These are phyloP conservation scores for Teratosphaeria destructans DNA, from an alignment of 2,329 filamentous ascomycete genomes.

Conservation along the genomic window DNA sequence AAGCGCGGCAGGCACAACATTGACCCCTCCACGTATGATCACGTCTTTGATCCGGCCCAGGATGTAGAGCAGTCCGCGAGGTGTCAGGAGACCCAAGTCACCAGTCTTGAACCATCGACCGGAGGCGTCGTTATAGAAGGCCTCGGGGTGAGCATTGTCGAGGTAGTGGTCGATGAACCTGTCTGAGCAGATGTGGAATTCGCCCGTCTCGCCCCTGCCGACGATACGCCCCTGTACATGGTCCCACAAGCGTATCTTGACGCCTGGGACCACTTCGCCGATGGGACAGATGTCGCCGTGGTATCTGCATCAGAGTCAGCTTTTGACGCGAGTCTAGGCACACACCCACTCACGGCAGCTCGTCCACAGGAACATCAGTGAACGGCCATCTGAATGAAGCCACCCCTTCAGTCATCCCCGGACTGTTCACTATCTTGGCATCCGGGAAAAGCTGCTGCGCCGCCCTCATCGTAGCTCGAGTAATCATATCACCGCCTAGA, in stretches of 20 bases:
- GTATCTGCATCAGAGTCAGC: not conserved
- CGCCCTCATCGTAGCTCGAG: conserved; percentile 4
- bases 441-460: conserved; percentile 5
- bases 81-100: conserved; percentile 13
- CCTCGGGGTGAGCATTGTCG: conserved; percentile 6
- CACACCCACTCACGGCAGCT: conserved; percentile 3
- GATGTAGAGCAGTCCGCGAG: conserved; percentile 13
- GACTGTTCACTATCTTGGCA: conserved; percentile 2
- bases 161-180: conserved; percentile 13
- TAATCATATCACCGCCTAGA: conserved; percentile 11
- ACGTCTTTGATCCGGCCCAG: conserved; percentile 17
- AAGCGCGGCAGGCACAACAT: conserved; percentile 11
- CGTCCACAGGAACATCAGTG: not conserved
- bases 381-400: conserved; percentile 10
- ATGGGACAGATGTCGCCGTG: not conserved
- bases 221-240: conserved; percentile 3
- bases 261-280: not conserved
- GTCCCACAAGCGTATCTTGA: conserved; percentile 7
- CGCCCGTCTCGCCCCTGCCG: conserved; percentile 8
- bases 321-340: not conserved
- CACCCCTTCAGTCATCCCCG: conserved; percentile 13
- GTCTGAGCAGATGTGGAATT: conserved; percentile 7
- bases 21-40: conserved; percentile 13
- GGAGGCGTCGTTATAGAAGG: conserved; percentile 9
- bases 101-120: conserved; percentile 18